A percentile compares a stretch with the other conserved stretches of the same genome.
Conservation (phyloP, 176 grass and related monocot genomes). For the Oryza rufipogon region DNA sequence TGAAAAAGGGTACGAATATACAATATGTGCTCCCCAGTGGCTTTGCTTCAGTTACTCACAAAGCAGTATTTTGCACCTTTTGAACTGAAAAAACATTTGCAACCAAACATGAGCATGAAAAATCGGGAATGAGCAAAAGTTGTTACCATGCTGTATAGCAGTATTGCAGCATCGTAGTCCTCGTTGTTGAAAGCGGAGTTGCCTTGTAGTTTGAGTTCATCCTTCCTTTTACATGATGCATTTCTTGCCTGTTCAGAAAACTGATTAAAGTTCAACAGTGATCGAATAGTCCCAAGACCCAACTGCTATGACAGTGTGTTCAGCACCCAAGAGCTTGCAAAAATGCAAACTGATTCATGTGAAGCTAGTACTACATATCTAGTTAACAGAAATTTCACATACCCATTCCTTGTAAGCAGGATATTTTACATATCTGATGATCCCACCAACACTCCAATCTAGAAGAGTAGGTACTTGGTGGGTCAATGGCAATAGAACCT, state of each 20-base stretch:
- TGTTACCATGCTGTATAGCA: constrained; percentile 34
- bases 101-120: background rate
- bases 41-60: background rate
- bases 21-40: background rate
- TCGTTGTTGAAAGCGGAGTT: background rate
- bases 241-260: background rate
- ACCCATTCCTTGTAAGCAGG: constrained; percentile 33
- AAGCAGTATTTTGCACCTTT: background rate
- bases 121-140: background rate
- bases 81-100: background rate
- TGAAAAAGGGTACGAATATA: background rate
- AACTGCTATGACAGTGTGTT: background rate
- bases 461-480: background rate
- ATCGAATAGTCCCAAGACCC: background rate
- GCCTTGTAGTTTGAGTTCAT: constrained; percentile 20
- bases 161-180: constrained; percentile 29
- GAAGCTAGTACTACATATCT: background rate
- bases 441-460: constrained; percentile 27
- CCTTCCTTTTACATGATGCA: background rate
- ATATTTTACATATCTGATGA: constrained; percentile 22
- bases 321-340: background rate
- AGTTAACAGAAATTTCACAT: background rate
- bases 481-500: constrained; percentile 9
- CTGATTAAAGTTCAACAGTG: background rate
- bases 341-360: background rate